Percentiles rank a stretch among this genome's conserved stretches.
Evolutionary conservation across 305 asterid species (phyloP).

Genomic region (Solanum hybrid): DNA sequence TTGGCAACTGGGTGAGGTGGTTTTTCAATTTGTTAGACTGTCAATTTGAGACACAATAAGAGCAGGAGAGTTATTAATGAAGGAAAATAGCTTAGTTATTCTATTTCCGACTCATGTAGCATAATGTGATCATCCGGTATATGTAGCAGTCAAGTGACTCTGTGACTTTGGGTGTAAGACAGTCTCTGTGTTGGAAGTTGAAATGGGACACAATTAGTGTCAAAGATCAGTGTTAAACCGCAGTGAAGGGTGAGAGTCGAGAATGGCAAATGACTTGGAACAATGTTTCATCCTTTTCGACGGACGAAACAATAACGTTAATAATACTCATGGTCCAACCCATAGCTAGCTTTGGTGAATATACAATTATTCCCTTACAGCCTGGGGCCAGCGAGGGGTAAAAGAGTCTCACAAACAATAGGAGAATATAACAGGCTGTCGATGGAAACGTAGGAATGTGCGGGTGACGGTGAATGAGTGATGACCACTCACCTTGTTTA

Average conservation of each 20-base stretch:
- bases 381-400: neutral
- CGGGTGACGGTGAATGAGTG: constrained; percentile 8
- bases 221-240: neutral
- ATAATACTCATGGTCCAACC: neutral
- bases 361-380: neutral
- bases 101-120: neutral
- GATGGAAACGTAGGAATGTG: constrained; percentile 2
- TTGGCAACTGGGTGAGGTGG: neutral
- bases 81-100: neutral
- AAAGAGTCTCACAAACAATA: neutral
- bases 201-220: neutral
- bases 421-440: constrained; percentile 13
- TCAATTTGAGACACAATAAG: neutral
- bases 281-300: neutral
- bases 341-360: neutral
- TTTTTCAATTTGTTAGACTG: neutral
- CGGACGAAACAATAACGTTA: neutral
- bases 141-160: neutral
- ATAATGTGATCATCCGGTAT: neutral
- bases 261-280: neutral
- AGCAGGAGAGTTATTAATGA: neutral
- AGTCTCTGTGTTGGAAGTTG: neutral
- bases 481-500: constrained; percentile 3
- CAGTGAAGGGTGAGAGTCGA: neutral
- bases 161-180: neutral